Evolutionary conservation across 73 alveolate genomes (phyloP).

Genomic region (Stentor coeruleus): DNA sequence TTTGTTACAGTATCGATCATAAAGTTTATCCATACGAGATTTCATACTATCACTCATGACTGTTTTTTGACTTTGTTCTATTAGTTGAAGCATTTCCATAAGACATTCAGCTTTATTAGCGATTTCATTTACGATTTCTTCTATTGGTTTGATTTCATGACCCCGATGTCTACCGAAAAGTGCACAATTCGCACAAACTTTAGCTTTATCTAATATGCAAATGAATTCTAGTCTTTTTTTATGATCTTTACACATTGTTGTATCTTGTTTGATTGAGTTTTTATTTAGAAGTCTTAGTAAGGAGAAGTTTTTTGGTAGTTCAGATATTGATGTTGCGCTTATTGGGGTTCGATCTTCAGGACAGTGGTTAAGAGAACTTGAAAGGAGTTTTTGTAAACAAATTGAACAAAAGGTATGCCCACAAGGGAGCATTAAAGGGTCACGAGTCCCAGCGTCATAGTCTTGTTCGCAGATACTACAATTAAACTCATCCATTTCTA

Average conservation of each 20-base stretch:
- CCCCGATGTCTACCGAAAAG: slow-evolving; percentile 88
- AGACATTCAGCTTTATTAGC: slow-evolving; percentile 68
- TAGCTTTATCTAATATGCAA: slow-evolving; percentile 74
- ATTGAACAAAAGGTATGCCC: slow-evolving; percentile 74
- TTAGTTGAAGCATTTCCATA: slow-evolving; percentile 71
- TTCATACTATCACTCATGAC: not conserved
- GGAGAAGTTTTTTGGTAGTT: slow-evolving; percentile 53
- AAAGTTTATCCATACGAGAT: not conserved
- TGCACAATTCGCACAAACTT: slow-evolving; percentile 92
- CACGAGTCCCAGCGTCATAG: not conserved
- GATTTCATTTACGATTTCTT: slow-evolving; percentile 82
- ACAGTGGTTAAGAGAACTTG: not conserved
- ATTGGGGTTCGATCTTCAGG: slow-evolving; percentile 20
- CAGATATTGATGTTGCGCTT: slow-evolving; percentile 31
- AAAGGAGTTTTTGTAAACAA: slow-evolving; percentile 55
- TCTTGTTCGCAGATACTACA: slow-evolving; percentile 5
- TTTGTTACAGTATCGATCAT: not conserved
- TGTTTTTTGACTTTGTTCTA: slow-evolving; percentile 31
- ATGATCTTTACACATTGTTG: slow-evolving; percentile 47
- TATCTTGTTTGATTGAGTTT: not conserved
- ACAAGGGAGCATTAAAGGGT: slow-evolving; percentile 57
- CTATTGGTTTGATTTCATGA: slow-evolving; percentile 80
- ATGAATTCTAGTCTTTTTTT: slow-evolving; percentile 71
- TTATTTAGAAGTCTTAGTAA: slow-evolving; percentile 26
- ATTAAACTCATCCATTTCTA: not conserved